Conservation (phyloP, 768 basidiomycete genomes). For the Auricularia heimuer region DNA sequence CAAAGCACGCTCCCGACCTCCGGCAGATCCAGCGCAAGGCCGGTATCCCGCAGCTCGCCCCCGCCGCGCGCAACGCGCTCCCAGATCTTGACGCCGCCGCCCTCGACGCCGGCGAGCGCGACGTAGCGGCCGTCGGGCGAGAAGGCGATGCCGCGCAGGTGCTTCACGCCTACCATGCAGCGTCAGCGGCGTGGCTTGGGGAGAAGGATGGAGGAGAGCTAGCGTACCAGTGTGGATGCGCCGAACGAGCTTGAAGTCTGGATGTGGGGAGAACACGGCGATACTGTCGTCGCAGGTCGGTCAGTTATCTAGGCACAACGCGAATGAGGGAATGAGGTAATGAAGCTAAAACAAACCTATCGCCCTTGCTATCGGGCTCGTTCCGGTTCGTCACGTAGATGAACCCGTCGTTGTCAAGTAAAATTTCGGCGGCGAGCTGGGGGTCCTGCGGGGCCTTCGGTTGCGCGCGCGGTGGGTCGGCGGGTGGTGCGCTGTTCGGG, state of each 20-base stretch:
- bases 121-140: constrained; percentile 36
- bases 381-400: constrained; percentile 71
- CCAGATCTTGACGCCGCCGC: constrained; percentile 62
- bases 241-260: constrained; percentile 31
- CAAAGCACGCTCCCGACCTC: neutral
- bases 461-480: constrained; percentile 27
- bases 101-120: constrained; percentile 51
- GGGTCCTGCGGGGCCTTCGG: constrained; percentile 4
- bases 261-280: constrained; percentile 41
- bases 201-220: too few species aligned
- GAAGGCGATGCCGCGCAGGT: constrained; percentile 60
- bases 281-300: constrained; percentile 25
- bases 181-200: too few species aligned
- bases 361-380: constrained; percentile 57
- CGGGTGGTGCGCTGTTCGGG: neutral
- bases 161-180: constrained; percentile 43
- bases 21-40: neutral
- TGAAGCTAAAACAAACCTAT: constrained; percentile 26
- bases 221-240: constrained; percentile 57
- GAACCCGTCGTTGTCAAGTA: constrained; percentile 44
- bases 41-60: neutral
- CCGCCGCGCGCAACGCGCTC: constrained; percentile 50
- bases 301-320: too few species aligned
- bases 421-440: constrained; percentile 53
- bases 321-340: too few species aligned